A percentile compares a stretch with the other conserved stretches of the same genome.
These are phyloP conservation scores for Mycena floridula DNA, from an alignment of 768 basidiomycete genomes.

Conservation along the genomic window DNA sequence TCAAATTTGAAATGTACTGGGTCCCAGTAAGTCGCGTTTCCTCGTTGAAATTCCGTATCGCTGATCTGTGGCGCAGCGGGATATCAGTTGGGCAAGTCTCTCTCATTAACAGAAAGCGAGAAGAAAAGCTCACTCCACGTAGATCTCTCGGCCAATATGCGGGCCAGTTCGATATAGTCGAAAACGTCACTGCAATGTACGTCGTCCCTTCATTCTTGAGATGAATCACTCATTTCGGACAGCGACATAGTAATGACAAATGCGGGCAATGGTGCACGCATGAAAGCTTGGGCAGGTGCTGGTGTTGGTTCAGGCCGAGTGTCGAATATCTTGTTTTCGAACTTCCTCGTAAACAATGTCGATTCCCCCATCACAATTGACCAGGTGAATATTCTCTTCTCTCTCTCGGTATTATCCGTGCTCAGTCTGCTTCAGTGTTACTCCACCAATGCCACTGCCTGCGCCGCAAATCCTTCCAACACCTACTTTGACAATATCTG, in stretches of 20 bases:
- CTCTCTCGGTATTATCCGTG: neutral
- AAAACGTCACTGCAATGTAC: conserved; percentile 49
- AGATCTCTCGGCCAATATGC: conserved; percentile 56
- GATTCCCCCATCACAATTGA: conserved; percentile 58
- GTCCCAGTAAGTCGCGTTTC: conserved; percentile 37
- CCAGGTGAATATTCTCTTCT: conserved; percentile 26
- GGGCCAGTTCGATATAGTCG: conserved; percentile 51
- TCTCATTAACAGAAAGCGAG: no score
- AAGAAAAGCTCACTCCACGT: no score
- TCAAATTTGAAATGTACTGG: conserved; percentile 53
- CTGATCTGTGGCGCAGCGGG: conserved; percentile 28
- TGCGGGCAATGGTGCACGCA: conserved; percentile 60
- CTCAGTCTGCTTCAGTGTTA: conserved; percentile 32
- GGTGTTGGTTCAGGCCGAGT: conserved; percentile 54
- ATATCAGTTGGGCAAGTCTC: conserved; percentile 42
- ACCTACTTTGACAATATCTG: conserved; percentile 50
- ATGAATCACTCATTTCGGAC: neutral
- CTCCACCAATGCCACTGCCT: conserved; percentile 36
- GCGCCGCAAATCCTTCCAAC: conserved; percentile 51
- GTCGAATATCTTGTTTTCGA: conserved; percentile 48
- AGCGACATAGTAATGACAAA: conserved; percentile 57
- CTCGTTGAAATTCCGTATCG: neutral
- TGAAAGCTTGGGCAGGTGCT: conserved; percentile 61
- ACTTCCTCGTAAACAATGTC: conserved; percentile 46
- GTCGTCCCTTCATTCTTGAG: conserved; percentile 7